phyloP scores from a whole-genome alignment of 2,329 filamentous ascomycete genomes.

The Apiospora phragmitis region DNA sequence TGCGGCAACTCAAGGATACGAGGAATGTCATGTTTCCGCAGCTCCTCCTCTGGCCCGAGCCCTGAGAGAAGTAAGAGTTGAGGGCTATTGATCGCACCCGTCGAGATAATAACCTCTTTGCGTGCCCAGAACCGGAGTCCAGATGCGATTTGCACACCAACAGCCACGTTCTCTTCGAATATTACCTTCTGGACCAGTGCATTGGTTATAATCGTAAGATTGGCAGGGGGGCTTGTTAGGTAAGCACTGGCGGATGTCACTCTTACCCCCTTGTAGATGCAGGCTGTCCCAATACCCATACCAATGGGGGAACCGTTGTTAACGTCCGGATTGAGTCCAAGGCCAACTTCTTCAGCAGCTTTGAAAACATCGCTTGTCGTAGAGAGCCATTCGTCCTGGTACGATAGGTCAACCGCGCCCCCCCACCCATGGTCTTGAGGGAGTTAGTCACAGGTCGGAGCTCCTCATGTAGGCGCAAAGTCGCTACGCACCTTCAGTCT shows the following conservation, averaged over 20 bases:
- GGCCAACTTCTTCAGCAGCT: constrained; percentile 19
- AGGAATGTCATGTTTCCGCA: constrained; percentile 23
- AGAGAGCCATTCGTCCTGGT: constrained; percentile 19
- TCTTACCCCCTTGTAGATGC: constrained; percentile 37
- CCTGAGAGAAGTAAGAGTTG: constrained; percentile 32
- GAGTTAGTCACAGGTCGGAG: not conserved
- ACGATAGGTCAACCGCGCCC: constrained; percentile 23
- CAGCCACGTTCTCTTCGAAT: constrained; percentile 22
- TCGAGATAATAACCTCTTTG: constrained; percentile 29
- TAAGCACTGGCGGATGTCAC: constrained; percentile 41
- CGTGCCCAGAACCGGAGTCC: constrained; percentile 15
- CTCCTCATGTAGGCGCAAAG: not conserved
- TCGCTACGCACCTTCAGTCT: constrained; percentile 15
- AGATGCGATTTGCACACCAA: constrained; percentile 15
- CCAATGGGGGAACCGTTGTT: constrained; percentile 23
- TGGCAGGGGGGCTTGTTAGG: constrained; percentile 13
- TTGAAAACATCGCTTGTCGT: constrained; percentile 17
- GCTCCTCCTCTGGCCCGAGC: constrained; percentile 25
- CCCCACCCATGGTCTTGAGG: constrained; percentile 23
- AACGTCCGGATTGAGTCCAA: constrained; percentile 20
- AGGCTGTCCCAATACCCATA: constrained; percentile 24
- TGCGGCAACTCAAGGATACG: constrained; percentile 24
- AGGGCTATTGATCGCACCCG: constrained; percentile 28
- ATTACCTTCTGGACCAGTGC: constrained; percentile 17
- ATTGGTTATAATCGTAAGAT: constrained; percentile 16